Conservation (phyloP, 1,284 basidiomycete species). For the Puccinia hordei region DNA sequence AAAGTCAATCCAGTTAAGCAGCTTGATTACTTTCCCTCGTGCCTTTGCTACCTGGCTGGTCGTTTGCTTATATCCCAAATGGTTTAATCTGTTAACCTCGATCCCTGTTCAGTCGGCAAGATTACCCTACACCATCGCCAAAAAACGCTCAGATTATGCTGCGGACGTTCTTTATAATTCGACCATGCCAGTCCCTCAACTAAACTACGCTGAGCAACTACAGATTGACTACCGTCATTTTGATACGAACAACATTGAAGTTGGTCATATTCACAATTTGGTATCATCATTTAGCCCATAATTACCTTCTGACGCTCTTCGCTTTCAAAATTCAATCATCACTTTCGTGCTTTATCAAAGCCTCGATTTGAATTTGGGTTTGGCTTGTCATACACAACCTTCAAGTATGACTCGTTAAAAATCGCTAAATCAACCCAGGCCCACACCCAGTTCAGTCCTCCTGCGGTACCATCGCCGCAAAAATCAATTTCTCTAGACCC, state of each 20-base stretch:
- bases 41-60: not conserved
- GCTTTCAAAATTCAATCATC: not conserved
- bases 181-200: slow-evolving; percentile 33
- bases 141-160: slow-evolving; percentile 34
- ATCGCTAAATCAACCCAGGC: not conserved
- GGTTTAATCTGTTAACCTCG: not conserved
- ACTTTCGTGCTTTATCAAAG: not conserved
- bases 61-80: not conserved
- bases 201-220: slow-evolving; percentile 46
- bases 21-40: not conserved
- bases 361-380: slow-evolving; percentile 46
- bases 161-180: slow-evolving; percentile 45
- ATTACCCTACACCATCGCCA: slow-evolving; percentile 52
- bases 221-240: slow-evolving; percentile 53
- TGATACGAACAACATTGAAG: slow-evolving; percentile 50
- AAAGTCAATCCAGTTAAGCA: slow-evolving; percentile 45
- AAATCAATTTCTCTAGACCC: not conserved
- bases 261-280: slow-evolving; percentile 19
- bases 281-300: not conserved
- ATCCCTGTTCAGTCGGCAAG: slow-evolving; percentile 51
- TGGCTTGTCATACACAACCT: slow-evolving; percentile 50
- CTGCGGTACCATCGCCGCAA: not conserved
- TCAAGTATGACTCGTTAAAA: slow-evolving; percentile 31
- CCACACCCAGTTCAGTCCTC: not conserved
- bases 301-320: not conserved